These are phyloP conservation scores for Veloboletus limbatus DNA, from an alignment of 1,284 basidiomycete genomes.

Conservation along the genomic window DNA sequence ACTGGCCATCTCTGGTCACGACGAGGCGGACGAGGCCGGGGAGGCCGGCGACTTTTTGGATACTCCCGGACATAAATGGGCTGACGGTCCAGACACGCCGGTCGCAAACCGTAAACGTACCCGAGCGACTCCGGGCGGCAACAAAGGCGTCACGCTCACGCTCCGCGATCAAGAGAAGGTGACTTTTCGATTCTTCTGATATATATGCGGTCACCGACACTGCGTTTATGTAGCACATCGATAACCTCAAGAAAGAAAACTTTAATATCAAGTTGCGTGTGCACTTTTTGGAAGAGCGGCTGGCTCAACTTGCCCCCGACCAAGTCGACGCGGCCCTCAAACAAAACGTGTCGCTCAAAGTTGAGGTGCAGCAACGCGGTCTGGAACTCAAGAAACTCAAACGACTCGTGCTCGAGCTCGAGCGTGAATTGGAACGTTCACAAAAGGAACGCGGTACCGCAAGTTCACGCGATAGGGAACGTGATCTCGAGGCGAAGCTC, in stretches of 20 bases:
- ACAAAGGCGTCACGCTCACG: conserved; percentile 72
- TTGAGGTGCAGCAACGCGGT: conserved; percentile 88
- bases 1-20: conserved; percentile 30
- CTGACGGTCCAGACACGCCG: conserved; percentile 50
- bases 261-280: conserved; percentile 93
- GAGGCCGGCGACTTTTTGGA: conserved; percentile 47
- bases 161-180: conserved; percentile 95
- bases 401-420: conserved; percentile 81
- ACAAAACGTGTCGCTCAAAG: conserved; percentile 92
- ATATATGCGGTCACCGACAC: not conserved
- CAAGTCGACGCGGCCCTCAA: conserved; percentile 89
- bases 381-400: conserved; percentile 92
- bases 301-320: conserved; percentile 85
- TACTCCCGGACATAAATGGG: conserved; percentile 53
- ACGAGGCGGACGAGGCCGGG: conserved; percentile 41
- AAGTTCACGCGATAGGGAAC: conserved; percentile 55
- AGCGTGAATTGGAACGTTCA: conserved; percentile 73
- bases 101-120: conserved; percentile 42
- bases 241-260: conserved; percentile 92
- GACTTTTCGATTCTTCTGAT: not conserved
- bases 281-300: conserved; percentile 88
- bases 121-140: conserved; percentile 41
- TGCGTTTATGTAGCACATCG: conserved; percentile 67
- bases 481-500: conserved; percentile 67
- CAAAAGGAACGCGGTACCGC: conserved; percentile 52